phyloP scores from a whole-genome alignment of 257 asterid genomes.

The Schizonepeta tenuifolia region DNA sequence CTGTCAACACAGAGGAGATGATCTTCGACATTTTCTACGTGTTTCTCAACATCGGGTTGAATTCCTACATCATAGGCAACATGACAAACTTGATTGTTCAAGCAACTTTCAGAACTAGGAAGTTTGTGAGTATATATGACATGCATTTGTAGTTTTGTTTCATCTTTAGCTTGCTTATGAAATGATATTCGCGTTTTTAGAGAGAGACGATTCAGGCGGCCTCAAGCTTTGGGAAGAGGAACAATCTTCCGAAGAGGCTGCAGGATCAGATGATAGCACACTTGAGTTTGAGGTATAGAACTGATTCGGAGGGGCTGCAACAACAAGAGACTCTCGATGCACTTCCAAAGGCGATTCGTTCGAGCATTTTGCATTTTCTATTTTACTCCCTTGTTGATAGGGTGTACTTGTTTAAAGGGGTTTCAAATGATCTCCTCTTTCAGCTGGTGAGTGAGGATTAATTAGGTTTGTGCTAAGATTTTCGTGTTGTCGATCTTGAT shows the following conservation, averaged over 20 bases:
- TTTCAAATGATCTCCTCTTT: constrained; percentile 79
- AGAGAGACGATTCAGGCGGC: constrained; percentile 76
- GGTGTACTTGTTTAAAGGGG: constrained; percentile 78
- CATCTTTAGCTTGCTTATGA: too few species aligned
- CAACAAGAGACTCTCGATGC: constrained; percentile 80
- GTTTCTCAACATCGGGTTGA: constrained; percentile 70
- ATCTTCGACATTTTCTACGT: constrained; percentile 59
- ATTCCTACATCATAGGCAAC: constrained; percentile 77
- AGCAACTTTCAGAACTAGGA: constrained; percentile 70
- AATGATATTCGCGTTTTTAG: constrained; percentile 30
- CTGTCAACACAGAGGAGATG: constrained; percentile 64
- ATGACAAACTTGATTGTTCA: constrained; percentile 91
- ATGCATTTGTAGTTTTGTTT: background rate
- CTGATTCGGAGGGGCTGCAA: constrained; percentile 86
- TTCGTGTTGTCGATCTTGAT: background rate
- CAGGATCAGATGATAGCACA: constrained; percentile 86
- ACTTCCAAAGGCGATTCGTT: constrained; percentile 82
- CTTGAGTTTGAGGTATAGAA: constrained; percentile 74
- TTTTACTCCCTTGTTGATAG: constrained; percentile 67
- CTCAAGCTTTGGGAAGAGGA: constrained; percentile 77
- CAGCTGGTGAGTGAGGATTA: constrained; percentile 76
- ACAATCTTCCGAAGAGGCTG: constrained; percentile 64
- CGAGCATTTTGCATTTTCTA: constrained; percentile 67
- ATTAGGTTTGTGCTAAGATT: too few species aligned
- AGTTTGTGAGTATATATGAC: constrained; percentile 65